Base-by-base conservation (phyloP, 1,284 basidiomycete species). In the Cryptococcus amylolentus region DNA sequence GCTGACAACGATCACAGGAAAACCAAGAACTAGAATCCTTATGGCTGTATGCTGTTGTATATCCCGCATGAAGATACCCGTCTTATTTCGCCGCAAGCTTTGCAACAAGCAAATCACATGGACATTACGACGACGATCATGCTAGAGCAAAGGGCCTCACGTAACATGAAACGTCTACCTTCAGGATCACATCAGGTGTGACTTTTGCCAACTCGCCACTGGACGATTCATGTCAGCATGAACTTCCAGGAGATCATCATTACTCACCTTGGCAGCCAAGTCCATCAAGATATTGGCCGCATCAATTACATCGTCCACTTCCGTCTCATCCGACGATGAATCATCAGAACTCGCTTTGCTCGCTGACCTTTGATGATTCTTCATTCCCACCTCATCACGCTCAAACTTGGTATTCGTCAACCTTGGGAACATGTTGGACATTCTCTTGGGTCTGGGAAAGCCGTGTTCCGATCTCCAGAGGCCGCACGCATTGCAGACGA, bases 21-120 rank as follows among this genome's bases (percentile, higher is more conserved):
- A 57, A 61, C 59, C 43, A 61, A 61, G 51, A 61, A 61, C 45
- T 61, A 61, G 50, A 42, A 27, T n/a, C 16, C 10, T 37, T 14
- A 7, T 38, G 14, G 16, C 20, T 13, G 12, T 39, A 38, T 27
- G 31, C 37, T 35, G 18, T 39, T 31, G 46, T 52, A 61, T 61
- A 61, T 56, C 59, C 52, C 52, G 59, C 59, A 61, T 55, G 56
- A 52, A 57, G 35, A 59, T 59, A 59, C 57, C 54, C 37, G 20
- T 52, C 38, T 28, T 28, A 12, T 18, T 48, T 23, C 45, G 18
- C 45, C 41, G 41, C n/a, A 42, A 9, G n/a, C 41, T n/a, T 16
- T 1, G 31, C 31, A 35, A 10, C 6, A 35, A 35, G 10, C 31
- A 35, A 35, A 35, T 35, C 31, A 35, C 31, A 35, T 35, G 31